phyloP scores from a whole-genome alignment of 148 eudicot genomes.

The Beta vulgaris region DNA sequence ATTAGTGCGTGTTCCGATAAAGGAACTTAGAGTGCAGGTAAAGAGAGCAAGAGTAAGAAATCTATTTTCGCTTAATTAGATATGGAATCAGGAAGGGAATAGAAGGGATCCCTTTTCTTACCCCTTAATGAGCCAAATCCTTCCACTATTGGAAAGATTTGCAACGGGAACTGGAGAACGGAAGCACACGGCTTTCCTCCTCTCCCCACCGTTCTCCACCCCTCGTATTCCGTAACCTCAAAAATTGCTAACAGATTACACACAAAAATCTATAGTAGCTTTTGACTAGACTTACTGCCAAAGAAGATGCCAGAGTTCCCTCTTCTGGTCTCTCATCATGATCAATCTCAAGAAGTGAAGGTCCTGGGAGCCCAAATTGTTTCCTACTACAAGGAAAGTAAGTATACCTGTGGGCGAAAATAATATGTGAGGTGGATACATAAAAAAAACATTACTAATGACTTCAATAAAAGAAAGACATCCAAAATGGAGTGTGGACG shows the following conservation, averaged over 20 bases:
- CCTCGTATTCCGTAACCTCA: not conserved
- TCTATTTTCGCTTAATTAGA: not conserved
- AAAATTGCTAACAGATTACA: not conserved
- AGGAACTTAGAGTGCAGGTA: not conserved
- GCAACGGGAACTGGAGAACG: not conserved
- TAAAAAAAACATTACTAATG: not conserved
- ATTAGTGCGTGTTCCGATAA: not conserved
- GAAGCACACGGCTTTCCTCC: not conserved
- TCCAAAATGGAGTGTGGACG: not conserved
- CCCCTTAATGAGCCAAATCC: not conserved
- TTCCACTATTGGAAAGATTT: not conserved
- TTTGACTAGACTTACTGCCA: slow-evolving; percentile 57
- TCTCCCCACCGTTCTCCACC: not conserved
- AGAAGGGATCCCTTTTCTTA: not conserved
- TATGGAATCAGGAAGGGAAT: not conserved
- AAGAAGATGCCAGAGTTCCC: slow-evolving; percentile 86
- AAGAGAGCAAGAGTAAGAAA: not conserved
- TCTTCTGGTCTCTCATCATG: slow-evolving; percentile 95
- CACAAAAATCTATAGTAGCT: not conserved
- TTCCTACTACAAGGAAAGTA: slow-evolving; percentile 96
- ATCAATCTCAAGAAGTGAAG: slow-evolving; percentile 97
- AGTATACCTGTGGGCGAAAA: slow-evolving; percentile 57
- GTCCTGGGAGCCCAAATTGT: slow-evolving; percentile 95
- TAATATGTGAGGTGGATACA: slow-evolving; percentile 5
- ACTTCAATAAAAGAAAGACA: not conserved